phyloP scores from a whole-genome alignment of 495 filamentous ascomycete species.

The Aspergillus avenaceus region DNA sequence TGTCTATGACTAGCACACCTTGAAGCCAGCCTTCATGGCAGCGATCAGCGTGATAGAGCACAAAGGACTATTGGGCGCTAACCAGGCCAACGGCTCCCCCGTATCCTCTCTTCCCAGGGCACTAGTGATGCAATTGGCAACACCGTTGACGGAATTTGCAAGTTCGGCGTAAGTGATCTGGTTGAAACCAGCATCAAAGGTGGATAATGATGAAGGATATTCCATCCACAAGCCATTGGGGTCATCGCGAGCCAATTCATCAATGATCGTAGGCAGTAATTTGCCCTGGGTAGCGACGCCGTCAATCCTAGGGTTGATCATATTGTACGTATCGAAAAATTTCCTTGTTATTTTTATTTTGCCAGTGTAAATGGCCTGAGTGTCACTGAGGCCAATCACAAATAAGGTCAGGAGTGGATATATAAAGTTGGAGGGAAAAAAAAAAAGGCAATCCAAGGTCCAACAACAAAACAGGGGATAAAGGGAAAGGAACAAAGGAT shows the following conservation, averaged over 20 bases:
- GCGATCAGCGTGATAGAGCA: constrained; percentile 6
- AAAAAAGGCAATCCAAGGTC: too few relatives aligned
- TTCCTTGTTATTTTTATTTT: too few relatives aligned
- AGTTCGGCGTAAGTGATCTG: constrained; percentile 15
- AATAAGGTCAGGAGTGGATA: too few relatives aligned
- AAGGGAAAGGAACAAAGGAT: too few relatives aligned
- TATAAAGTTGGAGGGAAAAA: too few relatives aligned
- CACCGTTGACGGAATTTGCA: constrained; percentile 12
- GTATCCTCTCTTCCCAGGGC: constrained; percentile 1
- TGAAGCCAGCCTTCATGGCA: constrained; percentile 9
- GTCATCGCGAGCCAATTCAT: constrained; percentile 3
- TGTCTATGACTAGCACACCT: constrained; percentile 1
- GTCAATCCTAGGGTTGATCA: neutral
- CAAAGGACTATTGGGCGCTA: constrained; percentile 9
- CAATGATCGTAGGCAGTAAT: constrained; percentile 16
- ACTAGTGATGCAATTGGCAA: constrained; percentile 2
- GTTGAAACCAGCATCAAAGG: constrained; percentile 10
- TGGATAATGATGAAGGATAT: constrained; percentile 17
- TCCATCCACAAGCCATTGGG: constrained; percentile 4
- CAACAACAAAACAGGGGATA: too few relatives aligned
- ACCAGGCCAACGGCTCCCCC: constrained; percentile 7
- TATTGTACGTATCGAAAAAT: neutral
- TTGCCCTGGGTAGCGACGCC: neutral
- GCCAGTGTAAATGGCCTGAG: too few relatives aligned
- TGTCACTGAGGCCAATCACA: too few relatives aligned